Percentiles rank a stretch among this genome's conserved stretches.
phyloP scores from a whole-genome alignment of 2,329 filamentous ascomycete genomes.

The Hypocrella siamensis region DNA sequence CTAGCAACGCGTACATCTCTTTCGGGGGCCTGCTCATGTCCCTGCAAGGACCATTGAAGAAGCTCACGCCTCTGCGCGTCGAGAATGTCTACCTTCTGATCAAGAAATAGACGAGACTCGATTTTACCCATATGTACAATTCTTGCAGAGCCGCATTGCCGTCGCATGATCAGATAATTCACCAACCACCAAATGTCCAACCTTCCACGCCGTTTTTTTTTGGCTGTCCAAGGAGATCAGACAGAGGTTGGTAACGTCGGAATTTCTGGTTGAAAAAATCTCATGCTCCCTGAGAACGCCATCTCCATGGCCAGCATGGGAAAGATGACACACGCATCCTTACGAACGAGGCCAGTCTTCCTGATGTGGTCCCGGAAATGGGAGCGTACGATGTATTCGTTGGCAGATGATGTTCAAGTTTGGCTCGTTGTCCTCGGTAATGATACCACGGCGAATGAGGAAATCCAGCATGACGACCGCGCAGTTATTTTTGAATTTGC shows the following conservation, averaged over 20 bases:
- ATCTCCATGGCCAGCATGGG: too few relatives aligned
- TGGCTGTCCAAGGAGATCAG: too few relatives aligned
- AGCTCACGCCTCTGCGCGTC: slow-evolving; percentile 78
- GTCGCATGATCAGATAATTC: too few relatives aligned
- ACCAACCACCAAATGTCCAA: too few relatives aligned
- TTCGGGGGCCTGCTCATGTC: slow-evolving; percentile 87
- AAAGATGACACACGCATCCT: too few relatives aligned
- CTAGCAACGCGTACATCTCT: slow-evolving; percentile 81
- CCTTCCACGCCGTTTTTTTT: too few relatives aligned
- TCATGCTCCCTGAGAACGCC: too few relatives aligned
- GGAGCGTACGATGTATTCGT: slow-evolving; percentile 62
- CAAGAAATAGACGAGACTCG: slow-evolving; percentile 45
- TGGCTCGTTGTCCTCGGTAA: slow-evolving; percentile 65
- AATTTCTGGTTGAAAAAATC: too few relatives aligned
- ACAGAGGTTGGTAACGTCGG: too few relatives aligned
- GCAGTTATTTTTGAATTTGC: slow-evolving; percentile 88
- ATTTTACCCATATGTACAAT: not conserved
- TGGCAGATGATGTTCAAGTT: slow-evolving; percentile 61
- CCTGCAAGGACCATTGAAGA: slow-evolving; percentile 88
- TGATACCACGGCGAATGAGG: slow-evolving; percentile 67
- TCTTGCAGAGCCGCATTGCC: not conserved
- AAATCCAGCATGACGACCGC: slow-evolving; percentile 76
- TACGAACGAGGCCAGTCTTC: slow-evolving; percentile 11
- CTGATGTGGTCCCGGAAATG: slow-evolving; percentile 58
- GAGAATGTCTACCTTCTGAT: slow-evolving; percentile 87